These are phyloP conservation scores for Trichoderma afroharzianum DNA, from an alignment of 2,329 filamentous ascomycete genomes.

Conservation along the genomic window DNA sequence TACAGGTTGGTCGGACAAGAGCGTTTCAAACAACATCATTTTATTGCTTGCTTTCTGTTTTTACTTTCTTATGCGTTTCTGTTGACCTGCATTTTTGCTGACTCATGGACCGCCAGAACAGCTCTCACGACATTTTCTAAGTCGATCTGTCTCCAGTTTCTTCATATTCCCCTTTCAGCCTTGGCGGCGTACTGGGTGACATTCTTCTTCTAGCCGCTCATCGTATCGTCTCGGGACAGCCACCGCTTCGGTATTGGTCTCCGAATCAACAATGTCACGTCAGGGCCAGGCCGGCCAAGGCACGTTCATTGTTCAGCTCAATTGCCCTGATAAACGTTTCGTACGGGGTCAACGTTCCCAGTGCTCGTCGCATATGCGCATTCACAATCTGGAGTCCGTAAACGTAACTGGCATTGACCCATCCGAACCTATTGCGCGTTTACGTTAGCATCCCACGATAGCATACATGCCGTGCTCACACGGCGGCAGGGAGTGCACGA, in stretches of 20 bases:
- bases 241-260: neutral
- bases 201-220: neutral
- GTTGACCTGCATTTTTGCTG: neutral
- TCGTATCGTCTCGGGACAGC: neutral
- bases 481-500: neutral
- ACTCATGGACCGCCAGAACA: neutral
- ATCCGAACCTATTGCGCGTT: slow-evolving; percentile 69
- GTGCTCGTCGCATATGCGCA: slow-evolving; percentile 81
- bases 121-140: neutral
- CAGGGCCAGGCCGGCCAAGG: slow-evolving; percentile 42
- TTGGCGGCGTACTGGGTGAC: neutral
- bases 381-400: slow-evolving; percentile 87
- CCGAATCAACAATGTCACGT: neutral
- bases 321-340: slow-evolving; percentile 74
- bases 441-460: slow-evolving; percentile 26
- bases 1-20: neutral
- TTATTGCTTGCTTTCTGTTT: slow-evolving; percentile 13
- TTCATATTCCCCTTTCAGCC: neutral
- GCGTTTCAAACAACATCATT: neutral
- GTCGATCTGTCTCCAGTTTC: neutral
- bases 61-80: slow-evolving; percentile 1
- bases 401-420: slow-evolving; percentile 98
- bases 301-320: slow-evolving; percentile 51
- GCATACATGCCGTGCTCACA: neutral
- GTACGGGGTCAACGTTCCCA: slow-evolving; percentile 84